Base-by-base conservation (phyloP, 257 asterid species). In the Lithospermum erythrorhizon region DNA sequence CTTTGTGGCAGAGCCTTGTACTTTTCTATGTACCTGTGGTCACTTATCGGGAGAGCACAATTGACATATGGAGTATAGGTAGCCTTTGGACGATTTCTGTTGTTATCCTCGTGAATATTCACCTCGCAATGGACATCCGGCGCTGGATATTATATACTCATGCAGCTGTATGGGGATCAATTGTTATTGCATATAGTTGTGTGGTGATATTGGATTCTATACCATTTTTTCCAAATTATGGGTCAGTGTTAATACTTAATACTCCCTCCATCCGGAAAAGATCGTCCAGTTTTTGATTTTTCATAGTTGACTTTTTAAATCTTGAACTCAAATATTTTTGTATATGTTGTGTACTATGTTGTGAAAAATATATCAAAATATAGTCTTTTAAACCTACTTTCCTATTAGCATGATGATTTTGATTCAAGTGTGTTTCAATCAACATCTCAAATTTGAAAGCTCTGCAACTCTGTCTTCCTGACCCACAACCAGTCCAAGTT, bases 1-100 rank as follows among this genome's bases (percentile, higher is more conserved):
- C 89, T 0, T 77, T 93, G 35, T 93, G 98, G 98, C 98, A 93
- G 83, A 93, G 98, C 69, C 96, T 89, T 68, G 95, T 86, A 64
- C 90, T 93, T 69, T 93, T 93, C 74, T 93, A 78, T 68, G 74
- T 93, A 23, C 98, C 98, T 52, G 61, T 84, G 53, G 84, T 75
- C 74, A 77, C 73, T 63, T 89, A 84, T 73, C 70, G 68, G 69
- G 89, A 86, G 65, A 84, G 97, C 81, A 82, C 83, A 6, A 77
- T 93, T 58, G 98, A 93, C 81, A 84, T 89, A 66, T 93, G 97
- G 98, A 93, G 98, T 67, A 76, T 93, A 78, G 98, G 98, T 70
- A 89, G 94, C 85, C 81, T 93, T 76, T 93, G 98, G 98, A 93
- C 98, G 35, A 80, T 84, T 60, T 87, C 95, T 23, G 98, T 93